Conservation (phyloP, 768 basidiomycete genomes). For the Lactarius sanguifluus region DNA sequence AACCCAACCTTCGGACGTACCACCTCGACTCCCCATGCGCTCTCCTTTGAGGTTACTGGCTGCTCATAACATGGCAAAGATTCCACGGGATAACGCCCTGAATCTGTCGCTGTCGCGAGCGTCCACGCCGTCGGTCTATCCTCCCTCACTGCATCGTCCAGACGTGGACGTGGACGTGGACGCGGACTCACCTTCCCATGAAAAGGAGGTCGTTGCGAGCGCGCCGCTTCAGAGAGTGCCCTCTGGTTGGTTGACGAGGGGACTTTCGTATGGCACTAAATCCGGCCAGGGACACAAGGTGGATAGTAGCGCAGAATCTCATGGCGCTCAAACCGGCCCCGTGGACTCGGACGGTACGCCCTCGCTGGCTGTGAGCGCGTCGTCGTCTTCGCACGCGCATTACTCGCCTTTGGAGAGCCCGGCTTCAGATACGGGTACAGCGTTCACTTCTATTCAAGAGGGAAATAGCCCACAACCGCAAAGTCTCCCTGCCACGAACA, state of each 20-base stretch:
- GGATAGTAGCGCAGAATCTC: background rate
- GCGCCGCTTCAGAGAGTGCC: background rate
- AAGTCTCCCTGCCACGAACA: background rate
- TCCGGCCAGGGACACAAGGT: background rate
- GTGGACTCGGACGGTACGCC: background rate
- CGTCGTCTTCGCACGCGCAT: conserved; percentile 5
- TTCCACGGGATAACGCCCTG: background rate
- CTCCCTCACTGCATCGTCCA: conserved; percentile 24
- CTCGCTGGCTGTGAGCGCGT: background rate
- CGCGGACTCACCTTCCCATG: conserved; percentile 21
- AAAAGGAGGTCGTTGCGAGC: conserved; percentile 9
- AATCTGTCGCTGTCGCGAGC: conserved; percentile 18
- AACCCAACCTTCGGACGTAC: conserved; percentile 29
- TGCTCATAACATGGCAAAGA: background rate
- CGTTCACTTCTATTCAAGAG: conserved; percentile 47
- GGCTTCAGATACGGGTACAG: conserved; percentile 2
- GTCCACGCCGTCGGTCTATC: conserved; percentile 33
- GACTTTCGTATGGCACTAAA: background rate
- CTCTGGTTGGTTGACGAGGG: background rate
- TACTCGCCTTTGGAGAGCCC: conserved; percentile 4
- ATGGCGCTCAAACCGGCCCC: background rate
- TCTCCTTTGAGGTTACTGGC: conserved; percentile 21
- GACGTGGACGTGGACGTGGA: conserved; percentile 15
- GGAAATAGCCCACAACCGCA: conserved; percentile 38
- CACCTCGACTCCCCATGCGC: conserved; percentile 31